Base-by-base conservation (phyloP, 2,329 filamentous ascomycete genomes). In the Fusarium cyanostomum region DNA sequence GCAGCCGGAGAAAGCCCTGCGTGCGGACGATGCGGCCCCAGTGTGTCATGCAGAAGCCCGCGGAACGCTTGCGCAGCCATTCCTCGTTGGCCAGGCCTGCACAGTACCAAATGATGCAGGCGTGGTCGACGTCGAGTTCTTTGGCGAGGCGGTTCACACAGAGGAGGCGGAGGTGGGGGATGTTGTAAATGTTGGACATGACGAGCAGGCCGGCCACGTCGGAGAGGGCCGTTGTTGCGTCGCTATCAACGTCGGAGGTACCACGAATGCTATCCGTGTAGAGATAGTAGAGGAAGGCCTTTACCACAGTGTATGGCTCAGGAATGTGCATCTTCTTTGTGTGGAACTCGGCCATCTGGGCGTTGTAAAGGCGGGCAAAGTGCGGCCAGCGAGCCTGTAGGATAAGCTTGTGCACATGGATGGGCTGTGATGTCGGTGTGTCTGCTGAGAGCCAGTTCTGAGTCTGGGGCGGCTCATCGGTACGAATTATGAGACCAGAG, bases 151-250 rank as follows among this genome's bases (percentile, higher is more conserved):
- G 87, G 73, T 97, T 94, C 52, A 98, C 91, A 74, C 94, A 97
- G 2, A 98, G 84, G 8, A 97, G 85, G 16, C 94, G 91, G 21
- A 99, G 86, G 67, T 95, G 92, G 1, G 94, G 94, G 80, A 99
- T 96, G 73, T 97, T 94, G 79, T 99, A 99, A 42, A 98, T 92
- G 75, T 98, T 97, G 38, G 93, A 93, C 92, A 99, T 96, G 64
- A 99, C 94, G 4, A 99, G 84, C 76, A 99, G 87, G 8, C 95
- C 94, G 0, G 95, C 94, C 12, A 98, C 93, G 68, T 97, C 94
- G 27, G 89, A 87, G 16, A 97, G 86, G 44, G 89, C 85, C 0
- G 86, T 86, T 79, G 95, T 92, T 31, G 94, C 91, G 57, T 88
- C 87, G 42, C 92, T 81, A 42, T 81, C 79, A n/a, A 79, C 76